Base-by-base conservation (phyloP, 768 basidiomycete genomes). In the Chalciporus chontae region DNA sequence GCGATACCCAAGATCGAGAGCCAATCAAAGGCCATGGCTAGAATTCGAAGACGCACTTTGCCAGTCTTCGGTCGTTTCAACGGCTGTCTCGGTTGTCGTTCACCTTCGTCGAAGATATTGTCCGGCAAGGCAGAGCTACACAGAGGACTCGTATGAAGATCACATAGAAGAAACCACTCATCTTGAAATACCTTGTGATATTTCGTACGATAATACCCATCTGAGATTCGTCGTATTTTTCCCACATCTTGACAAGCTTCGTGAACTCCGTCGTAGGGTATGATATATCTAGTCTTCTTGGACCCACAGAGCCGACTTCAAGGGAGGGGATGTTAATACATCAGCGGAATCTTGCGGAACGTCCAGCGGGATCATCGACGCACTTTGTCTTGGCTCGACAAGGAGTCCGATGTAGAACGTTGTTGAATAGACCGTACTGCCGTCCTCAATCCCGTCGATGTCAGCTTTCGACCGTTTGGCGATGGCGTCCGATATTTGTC, bases 151-250 rank as follows among this genome's bases (percentile, higher is more conserved):
- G 52, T 43, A 58, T 64, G 59, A 64, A 57, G 60, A 52, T 57
- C 48, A 48, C 47, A 18, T 8, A 45, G 11, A 44, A 23, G 18
- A 24, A 43, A 55, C 40, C 37, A 43, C 51, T 50, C 43, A 13
- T 42, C 56, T 48, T 42, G 50, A 59, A 57, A 62, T 61, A 93
- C 94, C 84, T 85, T 77, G 84, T 96, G 64, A 97, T 91, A 65
- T 98, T 87, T 43, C 92, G 84, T 24, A 99, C 87, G 43, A 90
- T 80, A 53, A 99, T 88, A 18, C 94, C 93, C 96, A 99, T 99
- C 47, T 81, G 83, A 13, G 80, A 74, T 58, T 92, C 87, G 52
- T 98, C 90, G 58, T 86, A 98, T 64, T 89, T 87, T 64, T 98
- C 95, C 94, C 96, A 98, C 73, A 81, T 73, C 68, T 94, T 94